Percentiles rank a stretch among this genome's conserved stretches.
Conservation (phyloP, 2,329 filamentous ascomycete species). For the Fusarium siculi region DNA sequence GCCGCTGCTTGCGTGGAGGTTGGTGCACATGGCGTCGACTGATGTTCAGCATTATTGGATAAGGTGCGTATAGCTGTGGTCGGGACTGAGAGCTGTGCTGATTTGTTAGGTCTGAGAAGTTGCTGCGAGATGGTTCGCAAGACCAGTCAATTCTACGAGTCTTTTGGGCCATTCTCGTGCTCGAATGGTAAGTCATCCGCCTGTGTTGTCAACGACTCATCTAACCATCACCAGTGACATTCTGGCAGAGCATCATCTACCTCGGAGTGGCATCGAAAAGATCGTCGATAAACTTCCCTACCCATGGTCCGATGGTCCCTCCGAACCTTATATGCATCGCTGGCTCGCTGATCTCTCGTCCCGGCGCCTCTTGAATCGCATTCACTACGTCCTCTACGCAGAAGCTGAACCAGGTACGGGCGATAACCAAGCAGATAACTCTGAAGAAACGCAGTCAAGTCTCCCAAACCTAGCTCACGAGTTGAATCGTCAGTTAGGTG, state of each 20-base stretch:
- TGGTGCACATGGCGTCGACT: conserved; percentile 37
- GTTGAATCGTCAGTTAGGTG: conserved; percentile 28
- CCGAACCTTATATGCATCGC: conserved; percentile 34
- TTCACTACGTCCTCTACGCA: conserved; percentile 36
- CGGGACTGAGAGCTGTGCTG: rapidly evolving
- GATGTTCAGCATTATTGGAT: conserved; percentile 40
- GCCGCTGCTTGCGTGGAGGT: conserved; percentile 31
- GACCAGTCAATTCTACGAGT: conserved; percentile 34
- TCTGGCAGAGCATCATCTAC: conserved; percentile 35
- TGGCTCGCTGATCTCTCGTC: conserved; percentile 36
- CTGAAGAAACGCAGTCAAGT: conserved; percentile 9
- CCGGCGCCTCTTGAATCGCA: conserved; percentile 28
- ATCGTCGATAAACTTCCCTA: conserved; percentile 37
- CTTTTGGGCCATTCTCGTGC: conserved; percentile 35
- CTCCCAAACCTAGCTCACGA: conserved; percentile 25
- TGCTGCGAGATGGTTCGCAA: conserved; percentile 24
- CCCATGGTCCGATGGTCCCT: conserved; percentile 23
- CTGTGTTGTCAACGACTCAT: too few relatives aligned
- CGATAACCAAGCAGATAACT: not conserved
- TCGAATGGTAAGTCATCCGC: conserved; percentile 19
- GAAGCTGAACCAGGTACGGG: conserved; percentile 27
- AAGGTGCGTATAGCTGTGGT: not conserved
- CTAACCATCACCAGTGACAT: conserved; percentile 15
- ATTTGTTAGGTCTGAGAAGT: conserved; percentile 13
- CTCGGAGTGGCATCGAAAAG: conserved; percentile 35